Evolutionary conservation across 106 monocot genomes (phyloP), one percentile per base, ranked within the genome.

Genomic region (Posidonia australis): DNA sequence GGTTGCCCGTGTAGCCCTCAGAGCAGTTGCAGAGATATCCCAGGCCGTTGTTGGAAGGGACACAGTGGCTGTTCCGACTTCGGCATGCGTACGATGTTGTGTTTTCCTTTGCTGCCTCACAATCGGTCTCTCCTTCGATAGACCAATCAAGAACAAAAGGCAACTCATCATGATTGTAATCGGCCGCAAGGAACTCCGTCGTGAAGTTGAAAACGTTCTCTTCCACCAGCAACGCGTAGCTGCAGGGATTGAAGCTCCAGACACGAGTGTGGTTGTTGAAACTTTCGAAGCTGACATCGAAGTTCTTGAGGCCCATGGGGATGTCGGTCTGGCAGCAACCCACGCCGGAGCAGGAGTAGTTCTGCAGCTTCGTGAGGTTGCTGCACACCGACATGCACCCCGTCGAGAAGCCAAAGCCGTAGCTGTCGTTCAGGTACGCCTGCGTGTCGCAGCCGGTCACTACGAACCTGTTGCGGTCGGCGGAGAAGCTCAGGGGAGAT

Each of bases 301-400:
- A 64, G 55, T 31, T 67, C 43, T 58, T 31, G 43, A 85, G 46
- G 21, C 64, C 82, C 1, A 24, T 51, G 0, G 80, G 78, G 1
- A 87, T 81, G 43, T 51, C 0, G 7, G 79, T 77, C 65, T 83
- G 79, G 77, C 80, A 87, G 17, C 86, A 83, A 5, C 86, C 83
- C 12, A 77, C 73, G 16, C 87, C 83, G 12, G 67, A 46, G 70
- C 83, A 83, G 0, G 63, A 47, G 6, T 58, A 46, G 23, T 73
- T 27, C 1, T 0, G 29, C 2, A 73, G 0, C 21, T 23, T 28
- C 1, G 23, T 53, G 9, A 0, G 0, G 14, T n/a, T 47, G 3
- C 31, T 12, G 58, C 82, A 82, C 4, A 42, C 1, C 11, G 78
- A 74, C 20, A 51, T 13, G 44, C 77, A 82, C 7, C 77, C 74